A percentile compares a stretch with the other conserved stretches of the same genome.
Conservation (phyloP, 2,329 filamentous ascomycete species). For the Calonectria multiphialidica region DNA sequence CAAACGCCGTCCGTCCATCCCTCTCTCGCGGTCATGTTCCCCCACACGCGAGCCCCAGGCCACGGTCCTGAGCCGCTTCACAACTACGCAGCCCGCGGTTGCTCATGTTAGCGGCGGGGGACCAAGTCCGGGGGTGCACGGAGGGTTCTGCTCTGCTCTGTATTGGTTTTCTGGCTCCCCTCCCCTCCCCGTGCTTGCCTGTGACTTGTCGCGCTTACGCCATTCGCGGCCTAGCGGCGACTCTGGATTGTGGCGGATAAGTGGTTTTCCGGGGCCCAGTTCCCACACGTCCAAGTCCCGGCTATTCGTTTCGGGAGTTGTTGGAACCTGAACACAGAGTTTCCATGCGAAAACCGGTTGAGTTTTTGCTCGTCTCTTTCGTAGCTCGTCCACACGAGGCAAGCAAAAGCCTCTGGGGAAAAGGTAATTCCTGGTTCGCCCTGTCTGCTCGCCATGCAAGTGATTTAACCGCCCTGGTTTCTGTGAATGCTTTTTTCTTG, state of each 20-base stretch:
- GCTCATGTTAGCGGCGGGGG: slow-evolving; percentile 34
- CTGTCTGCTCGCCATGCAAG: background rate
- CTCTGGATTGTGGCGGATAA: slow-evolving; percentile 38
- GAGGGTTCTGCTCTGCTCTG: background rate
- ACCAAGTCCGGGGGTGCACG: slow-evolving; percentile 35
- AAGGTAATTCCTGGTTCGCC: background rate
- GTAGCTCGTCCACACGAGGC: background rate
- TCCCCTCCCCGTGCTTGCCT: background rate
- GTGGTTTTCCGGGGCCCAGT: slow-evolving; percentile 38
- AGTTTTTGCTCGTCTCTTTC: background rate
- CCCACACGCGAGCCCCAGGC: slow-evolving; percentile 25
- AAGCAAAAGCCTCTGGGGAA: background rate
- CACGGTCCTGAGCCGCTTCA: background rate
- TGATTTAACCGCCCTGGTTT: background rate
- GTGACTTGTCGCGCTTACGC: background rate
- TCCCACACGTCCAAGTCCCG: slow-evolving; percentile 19
- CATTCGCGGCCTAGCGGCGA: slow-evolving; percentile 16
- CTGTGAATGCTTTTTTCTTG: background rate
- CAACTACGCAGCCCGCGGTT: background rate
- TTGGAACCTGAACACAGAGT: slow-evolving; percentile 14
- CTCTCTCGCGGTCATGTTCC: slow-evolving; percentile 6
- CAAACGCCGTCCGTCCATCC: background rate
- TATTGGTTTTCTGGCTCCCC: background rate
- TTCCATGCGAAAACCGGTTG: background rate
- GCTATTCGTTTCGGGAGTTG: slow-evolving; percentile 45